A percentile compares a stretch with the other conserved stretches of the same genome.
Conservation (phyloP, 805 yeast species). For the Cyberlindnera sargentensis region DNA sequence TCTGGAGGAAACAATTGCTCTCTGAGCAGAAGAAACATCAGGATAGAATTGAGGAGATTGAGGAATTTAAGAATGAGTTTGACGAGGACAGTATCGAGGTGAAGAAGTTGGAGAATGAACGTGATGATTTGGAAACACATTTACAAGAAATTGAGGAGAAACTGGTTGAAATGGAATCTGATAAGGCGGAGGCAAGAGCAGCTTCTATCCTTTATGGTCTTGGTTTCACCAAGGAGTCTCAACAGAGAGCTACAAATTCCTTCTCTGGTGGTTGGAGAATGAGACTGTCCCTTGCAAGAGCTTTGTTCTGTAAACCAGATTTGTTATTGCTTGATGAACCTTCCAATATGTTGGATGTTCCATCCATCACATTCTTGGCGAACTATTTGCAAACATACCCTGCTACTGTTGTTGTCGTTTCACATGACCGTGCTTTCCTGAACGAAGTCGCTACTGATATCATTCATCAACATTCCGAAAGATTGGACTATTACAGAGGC, state of each 20-base stretch:
- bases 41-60: slow-evolving; percentile 72
- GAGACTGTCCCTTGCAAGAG: slow-evolving; percentile 97
- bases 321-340: slow-evolving; percentile 93
- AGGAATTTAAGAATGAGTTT: slow-evolving; percentile 58
- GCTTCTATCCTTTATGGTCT: slow-evolving; percentile 89
- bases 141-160: slow-evolving; percentile 76
- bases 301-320: slow-evolving; percentile 95
- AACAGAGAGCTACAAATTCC: slow-evolving; percentile 72
- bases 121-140: slow-evolving; percentile 75
- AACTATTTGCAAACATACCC: slow-evolving; percentile 86
- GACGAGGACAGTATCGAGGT: slow-evolving; percentile 71
- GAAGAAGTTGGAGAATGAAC: slow-evolving; percentile 79
- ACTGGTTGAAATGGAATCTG: slow-evolving; percentile 88
- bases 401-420: slow-evolving; percentile 88
- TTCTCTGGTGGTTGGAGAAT: slow-evolving; percentile 99
- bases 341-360: slow-evolving; percentile 99
- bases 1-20: slow-evolving; percentile 90
- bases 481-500: slow-evolving; percentile 92
- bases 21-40: slow-evolving; percentile 69
- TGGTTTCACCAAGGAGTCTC: slow-evolving; percentile 89
- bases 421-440: slow-evolving; percentile 95
- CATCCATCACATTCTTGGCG: slow-evolving; percentile 90
- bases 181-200: slow-evolving; percentile 96
- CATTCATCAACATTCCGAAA: slow-evolving; percentile 94
- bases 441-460: slow-evolving; percentile 98